phyloP scores from a whole-genome alignment of 1,284 basidiomycete species.

The Coniferiporia weirii region DNA sequence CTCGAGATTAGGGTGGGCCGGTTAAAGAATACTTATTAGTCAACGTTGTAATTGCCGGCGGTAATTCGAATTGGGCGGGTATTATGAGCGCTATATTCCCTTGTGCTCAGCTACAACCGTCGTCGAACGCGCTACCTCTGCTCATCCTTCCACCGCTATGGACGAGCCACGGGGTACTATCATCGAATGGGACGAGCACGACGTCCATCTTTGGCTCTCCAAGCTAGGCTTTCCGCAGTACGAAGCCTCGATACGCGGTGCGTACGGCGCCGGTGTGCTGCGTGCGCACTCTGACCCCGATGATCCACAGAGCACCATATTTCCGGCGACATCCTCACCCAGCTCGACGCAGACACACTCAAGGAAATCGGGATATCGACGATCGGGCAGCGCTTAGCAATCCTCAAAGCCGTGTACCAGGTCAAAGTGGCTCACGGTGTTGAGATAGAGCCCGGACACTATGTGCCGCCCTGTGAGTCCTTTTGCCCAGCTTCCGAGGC shows the following conservation, averaged over 20 bases:
- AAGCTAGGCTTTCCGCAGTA: conserved; percentile 79
- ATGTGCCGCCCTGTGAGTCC: conserved; percentile 81
- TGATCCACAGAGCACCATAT: conserved; percentile 74
- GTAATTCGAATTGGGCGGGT: background rate
- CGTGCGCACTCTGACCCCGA: conserved; percentile 5
- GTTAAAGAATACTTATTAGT: background rate
- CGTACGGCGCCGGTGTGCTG: conserved; percentile 20
- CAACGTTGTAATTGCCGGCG: background rate
- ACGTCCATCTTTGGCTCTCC: conserved; percentile 73
- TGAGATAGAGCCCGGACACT: conserved; percentile 80
- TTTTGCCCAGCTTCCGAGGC: conserved; percentile 4
- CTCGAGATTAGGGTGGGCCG: background rate
- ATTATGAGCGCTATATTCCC: background rate
- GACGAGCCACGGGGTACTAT: conserved; percentile 37
- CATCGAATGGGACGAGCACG: conserved; percentile 76
- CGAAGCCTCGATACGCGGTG: conserved; percentile 65
- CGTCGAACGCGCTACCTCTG: conserved; percentile 3
- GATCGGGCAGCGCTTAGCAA: conserved; percentile 82
- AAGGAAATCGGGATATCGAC: conserved; percentile 81
- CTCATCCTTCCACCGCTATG: conserved; percentile 6
- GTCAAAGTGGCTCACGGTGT: conserved; percentile 81
- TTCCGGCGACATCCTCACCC: conserved; percentile 80
- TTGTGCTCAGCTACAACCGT: background rate
- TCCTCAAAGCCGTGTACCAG: conserved; percentile 86
- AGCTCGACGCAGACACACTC: conserved; percentile 76